Evolutionary conservation across 2,329 filamentous ascomycete species (phyloP), one percentile per base, ranked within the genome.

Genomic region (Aureobasidium leucospermi): DNA sequence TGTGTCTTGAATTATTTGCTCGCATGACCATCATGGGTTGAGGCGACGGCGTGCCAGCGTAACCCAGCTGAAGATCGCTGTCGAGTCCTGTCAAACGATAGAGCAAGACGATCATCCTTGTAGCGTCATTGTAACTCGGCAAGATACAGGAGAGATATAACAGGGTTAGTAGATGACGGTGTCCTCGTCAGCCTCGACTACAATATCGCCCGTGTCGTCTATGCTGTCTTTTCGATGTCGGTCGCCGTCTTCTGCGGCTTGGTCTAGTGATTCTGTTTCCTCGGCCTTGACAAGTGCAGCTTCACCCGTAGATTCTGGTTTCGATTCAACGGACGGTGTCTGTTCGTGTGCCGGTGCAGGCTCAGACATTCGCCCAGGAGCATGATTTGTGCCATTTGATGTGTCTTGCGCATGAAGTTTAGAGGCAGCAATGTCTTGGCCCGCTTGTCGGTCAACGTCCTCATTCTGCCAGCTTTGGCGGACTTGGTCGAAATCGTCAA

Each of bases 131-230:
- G 15, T 11, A 16, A 36, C 39, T 38, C 23, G 23, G 4, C n/a
- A 6, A 43, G 13, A 41, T 23, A 4, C 4, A 28, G 7, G 16
- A 8, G 9, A 34, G 10, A 1, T 13, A 9, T 5, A 13, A 23
- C 51, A 42, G 41, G 16, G 47, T 81, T 77, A 96, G 76, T 96
- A 96, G 61, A 96, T 93, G 57, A 96, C 90, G 66, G 87, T 91
- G 68, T 96, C 91, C 76, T 96, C 91, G 62, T 90, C 89, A 58
- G 87, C 89, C 72, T 90, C 88, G 58, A 94, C 85, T 65, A 95
- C 80, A 60, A 93, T 86, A 68, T 92, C 89, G 57, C 85, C 88
- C 53, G 82, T 81, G 63, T 90, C 85, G 67, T 92, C 88, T 81
- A 65, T 56, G 28, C 51, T 56, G 23, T 47, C 42, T 48, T 60